Conservation (phyloP, 2,329 filamentous ascomycete species). For the Cladophialophora chaetospira region DNA sequence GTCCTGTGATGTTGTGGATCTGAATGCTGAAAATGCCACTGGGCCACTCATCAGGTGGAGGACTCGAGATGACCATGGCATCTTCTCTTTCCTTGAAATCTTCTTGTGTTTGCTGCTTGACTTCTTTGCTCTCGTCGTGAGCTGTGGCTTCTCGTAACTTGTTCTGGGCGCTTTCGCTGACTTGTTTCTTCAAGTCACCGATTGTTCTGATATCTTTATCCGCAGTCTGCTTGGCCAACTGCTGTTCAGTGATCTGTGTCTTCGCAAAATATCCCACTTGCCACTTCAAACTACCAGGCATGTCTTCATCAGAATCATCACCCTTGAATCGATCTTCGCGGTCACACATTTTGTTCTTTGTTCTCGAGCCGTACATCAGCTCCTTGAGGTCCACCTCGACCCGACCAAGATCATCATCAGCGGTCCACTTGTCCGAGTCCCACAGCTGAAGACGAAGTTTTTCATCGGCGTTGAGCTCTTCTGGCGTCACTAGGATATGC, state of each 20-base stretch:
- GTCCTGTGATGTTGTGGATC: constrained; percentile 71
- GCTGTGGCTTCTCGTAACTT: constrained; percentile 67
- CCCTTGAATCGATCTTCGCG: constrained; percentile 67
- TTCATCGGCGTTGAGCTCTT: constrained; percentile 72
- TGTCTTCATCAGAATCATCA: constrained; percentile 64
- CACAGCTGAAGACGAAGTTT: constrained; percentile 70
- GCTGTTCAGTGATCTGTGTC: constrained; percentile 61
- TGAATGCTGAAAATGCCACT: constrained; percentile 70
- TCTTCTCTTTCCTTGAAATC: constrained; percentile 65
- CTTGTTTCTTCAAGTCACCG: constrained; percentile 61
- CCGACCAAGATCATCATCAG: constrained; percentile 73
- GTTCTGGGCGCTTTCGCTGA: constrained; percentile 55
- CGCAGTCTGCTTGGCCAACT: constrained; percentile 63
- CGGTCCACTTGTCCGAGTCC: constrained; percentile 72
- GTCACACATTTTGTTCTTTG: constrained; percentile 63
- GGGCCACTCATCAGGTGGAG: constrained; percentile 62
- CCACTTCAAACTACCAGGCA: constrained; percentile 71
- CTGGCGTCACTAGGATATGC: constrained; percentile 68
- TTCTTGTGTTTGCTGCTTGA: constrained; percentile 68
- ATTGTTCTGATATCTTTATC: constrained; percentile 60
- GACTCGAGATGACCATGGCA: constrained; percentile 67
- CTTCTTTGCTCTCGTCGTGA: constrained; percentile 61
- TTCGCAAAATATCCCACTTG: constrained; percentile 73
- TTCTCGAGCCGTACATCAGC: constrained; percentile 61
- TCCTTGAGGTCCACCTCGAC: constrained; percentile 69